Evolutionary conservation across 345 rosid genomes (phyloP).

Genomic region (Ceriops tagal): DNA sequence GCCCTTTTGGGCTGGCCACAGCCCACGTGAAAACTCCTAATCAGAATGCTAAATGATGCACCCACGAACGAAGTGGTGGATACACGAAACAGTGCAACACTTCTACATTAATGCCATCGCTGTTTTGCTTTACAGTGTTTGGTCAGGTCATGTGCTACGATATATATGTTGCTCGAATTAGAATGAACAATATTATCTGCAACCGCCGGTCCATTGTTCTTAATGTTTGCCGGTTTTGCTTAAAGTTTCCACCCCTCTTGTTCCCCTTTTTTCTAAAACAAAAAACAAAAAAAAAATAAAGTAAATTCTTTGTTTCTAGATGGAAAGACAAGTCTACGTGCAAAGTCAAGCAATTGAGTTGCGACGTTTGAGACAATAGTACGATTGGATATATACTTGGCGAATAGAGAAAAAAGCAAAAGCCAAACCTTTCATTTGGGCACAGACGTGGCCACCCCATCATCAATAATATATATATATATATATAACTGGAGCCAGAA

Average conservation of each 20-base stretch:
- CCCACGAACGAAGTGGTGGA: not conserved
- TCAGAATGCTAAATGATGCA: no score
- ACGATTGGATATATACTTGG: not conserved
- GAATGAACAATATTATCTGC: conserved; percentile 1
- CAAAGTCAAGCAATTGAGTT: not conserved
- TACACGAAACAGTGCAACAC: not conserved
- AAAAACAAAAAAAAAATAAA: not conserved
- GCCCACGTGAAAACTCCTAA: conserved; percentile 8
- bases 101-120: not conserved
- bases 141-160: conserved; percentile 6
- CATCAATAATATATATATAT: no score
- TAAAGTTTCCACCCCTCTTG: not conserved
- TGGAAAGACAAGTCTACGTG: not conserved
- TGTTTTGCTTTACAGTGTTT: not conserved
- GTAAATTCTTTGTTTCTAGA: not conserved
- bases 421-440: no score
- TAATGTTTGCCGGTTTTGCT: no score
- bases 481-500: no score
- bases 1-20: conserved; percentile 13
- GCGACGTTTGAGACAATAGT: not conserved
- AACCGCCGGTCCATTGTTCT: not conserved
- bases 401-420: no score
- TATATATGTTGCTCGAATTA: not conserved
- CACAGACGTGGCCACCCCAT: no score
- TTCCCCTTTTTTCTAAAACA: not conserved